Conservation (phyloP, 257 asterid genomes). For the Oldenlandia corymbosa region DNA sequence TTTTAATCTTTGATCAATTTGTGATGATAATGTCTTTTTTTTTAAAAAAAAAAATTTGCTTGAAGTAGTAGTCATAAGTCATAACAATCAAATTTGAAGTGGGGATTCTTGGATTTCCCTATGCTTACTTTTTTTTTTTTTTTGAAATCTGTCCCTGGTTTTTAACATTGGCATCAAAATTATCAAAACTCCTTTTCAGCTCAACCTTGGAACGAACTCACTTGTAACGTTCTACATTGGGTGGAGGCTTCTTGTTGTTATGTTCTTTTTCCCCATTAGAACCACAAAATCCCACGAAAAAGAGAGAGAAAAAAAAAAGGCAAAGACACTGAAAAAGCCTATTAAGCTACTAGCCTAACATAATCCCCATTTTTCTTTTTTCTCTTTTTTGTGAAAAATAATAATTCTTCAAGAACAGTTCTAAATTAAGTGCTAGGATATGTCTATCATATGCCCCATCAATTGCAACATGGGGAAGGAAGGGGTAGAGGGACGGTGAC, state of each 20-base stretch:
- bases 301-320: not conserved
- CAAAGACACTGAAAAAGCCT: not conserved
- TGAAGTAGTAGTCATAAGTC: too few relatives aligned
- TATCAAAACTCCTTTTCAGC: slow-evolving; percentile 5
- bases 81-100: too few relatives aligned
- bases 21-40: too few relatives aligned
- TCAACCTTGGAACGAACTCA: slow-evolving; percentile 4
- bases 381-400: not conserved
- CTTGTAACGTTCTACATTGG: slow-evolving; percentile 7
- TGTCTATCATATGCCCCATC: too few relatives aligned
- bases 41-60: too few relatives aligned
- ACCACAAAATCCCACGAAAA: slow-evolving; percentile 7
- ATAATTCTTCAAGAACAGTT: not conserved
- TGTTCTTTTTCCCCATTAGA: not conserved
- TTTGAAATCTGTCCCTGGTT: slow-evolving; percentile 31
- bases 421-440: not conserved
- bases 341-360: not conserved
- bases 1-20: slow-evolving; percentile 3
- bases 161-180: slow-evolving; percentile 62
- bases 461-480: slow-evolving; percentile 23
- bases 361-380: not conserved
- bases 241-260: slow-evolving; percentile 12
- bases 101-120: not conserved
- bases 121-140: slow-evolving; percentile 33
- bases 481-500: slow-evolving; percentile 44